Conservation (phyloP, 1,139 yeast genomes). For the Saccharomyces hybrid region DNA sequence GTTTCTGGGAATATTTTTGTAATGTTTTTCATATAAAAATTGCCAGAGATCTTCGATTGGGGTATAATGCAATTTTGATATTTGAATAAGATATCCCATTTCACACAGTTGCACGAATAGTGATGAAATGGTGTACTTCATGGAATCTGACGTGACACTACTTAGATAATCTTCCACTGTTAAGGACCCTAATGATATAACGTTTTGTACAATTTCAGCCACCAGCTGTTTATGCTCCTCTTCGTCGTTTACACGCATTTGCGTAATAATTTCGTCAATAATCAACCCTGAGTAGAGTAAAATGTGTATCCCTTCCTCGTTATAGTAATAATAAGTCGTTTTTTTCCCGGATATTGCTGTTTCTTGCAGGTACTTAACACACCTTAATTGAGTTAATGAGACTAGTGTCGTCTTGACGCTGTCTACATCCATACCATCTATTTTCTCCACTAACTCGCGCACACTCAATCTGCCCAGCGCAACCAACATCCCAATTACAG, state of each 20-base stretch:
- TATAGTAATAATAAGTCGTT: constrained; percentile 48
- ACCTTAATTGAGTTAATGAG: constrained; percentile 57
- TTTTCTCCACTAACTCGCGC: constrained; percentile 39
- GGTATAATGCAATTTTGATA: constrained; percentile 34
- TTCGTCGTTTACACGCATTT: constrained; percentile 32
- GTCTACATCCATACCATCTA: constrained; percentile 37
- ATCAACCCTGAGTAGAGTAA: constrained; percentile 76
- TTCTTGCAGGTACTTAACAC: constrained; percentile 50
- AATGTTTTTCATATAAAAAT: constrained; percentile 45
- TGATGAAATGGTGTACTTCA: constrained; percentile 13
- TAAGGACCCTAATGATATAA: constrained; percentile 57
- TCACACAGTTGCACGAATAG: constrained; percentile 26
- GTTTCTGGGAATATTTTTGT: constrained; percentile 44
- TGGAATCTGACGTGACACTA: constrained; percentile 25
- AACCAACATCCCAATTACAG: constrained; percentile 46
- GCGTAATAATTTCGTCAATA: constrained; percentile 39
- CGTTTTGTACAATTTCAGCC: constrained; percentile 60
- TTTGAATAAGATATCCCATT: constrained; percentile 50
- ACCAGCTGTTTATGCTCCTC: constrained; percentile 40
- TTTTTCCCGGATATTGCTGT: constrained; percentile 30
- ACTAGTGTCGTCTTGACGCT: constrained; percentile 53
- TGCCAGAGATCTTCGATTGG: constrained; percentile 54
- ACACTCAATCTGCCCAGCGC: constrained; percentile 54
- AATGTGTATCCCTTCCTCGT: constrained; percentile 56
- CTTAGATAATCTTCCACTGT: constrained; percentile 52